These are phyloP conservation scores for Olyra latifolia DNA, from an alignment of 176 grass and related monocot genomes.

Conservation along the genomic window DNA sequence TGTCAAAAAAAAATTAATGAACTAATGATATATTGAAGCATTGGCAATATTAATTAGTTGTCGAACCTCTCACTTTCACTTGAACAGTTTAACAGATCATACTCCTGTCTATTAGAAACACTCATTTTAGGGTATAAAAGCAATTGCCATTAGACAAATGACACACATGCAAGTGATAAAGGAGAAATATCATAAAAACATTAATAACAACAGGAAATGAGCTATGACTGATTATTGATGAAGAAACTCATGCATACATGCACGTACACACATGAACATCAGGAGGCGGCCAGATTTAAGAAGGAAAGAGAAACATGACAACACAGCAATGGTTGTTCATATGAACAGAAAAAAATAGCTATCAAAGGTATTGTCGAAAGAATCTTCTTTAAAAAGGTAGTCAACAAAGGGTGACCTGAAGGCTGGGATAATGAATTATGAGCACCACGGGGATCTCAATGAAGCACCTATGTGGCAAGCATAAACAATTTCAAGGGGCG, in stretches of 20 bases:
- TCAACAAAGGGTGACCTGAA: background rate
- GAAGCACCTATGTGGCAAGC: conserved; percentile 24
- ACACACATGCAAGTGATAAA: background rate
- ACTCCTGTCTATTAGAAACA: background rate
- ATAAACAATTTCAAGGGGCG: conserved; percentile 13
- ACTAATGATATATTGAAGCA: background rate
- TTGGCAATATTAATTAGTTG: background rate
- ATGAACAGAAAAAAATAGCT: background rate
- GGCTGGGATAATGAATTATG: background rate
- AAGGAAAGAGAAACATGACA: background rate
- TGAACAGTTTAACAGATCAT: background rate
- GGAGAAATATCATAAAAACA: background rate
- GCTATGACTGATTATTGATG: background rate
- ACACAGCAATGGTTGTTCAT: background rate
- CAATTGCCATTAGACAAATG: background rate
- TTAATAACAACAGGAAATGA: background rate
- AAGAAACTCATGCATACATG: conserved; percentile 19
- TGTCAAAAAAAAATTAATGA: background rate
- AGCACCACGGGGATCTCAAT: conserved; percentile 6
- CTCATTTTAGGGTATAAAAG: background rate
- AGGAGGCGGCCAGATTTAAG: background rate
- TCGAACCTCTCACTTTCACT: background rate
- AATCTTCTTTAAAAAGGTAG: background rate
- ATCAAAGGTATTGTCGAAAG: background rate
- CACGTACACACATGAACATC: background rate